phyloP scores from a whole-genome alignment of 768 basidiomycete genomes.

The Phaffia australis region DNA sequence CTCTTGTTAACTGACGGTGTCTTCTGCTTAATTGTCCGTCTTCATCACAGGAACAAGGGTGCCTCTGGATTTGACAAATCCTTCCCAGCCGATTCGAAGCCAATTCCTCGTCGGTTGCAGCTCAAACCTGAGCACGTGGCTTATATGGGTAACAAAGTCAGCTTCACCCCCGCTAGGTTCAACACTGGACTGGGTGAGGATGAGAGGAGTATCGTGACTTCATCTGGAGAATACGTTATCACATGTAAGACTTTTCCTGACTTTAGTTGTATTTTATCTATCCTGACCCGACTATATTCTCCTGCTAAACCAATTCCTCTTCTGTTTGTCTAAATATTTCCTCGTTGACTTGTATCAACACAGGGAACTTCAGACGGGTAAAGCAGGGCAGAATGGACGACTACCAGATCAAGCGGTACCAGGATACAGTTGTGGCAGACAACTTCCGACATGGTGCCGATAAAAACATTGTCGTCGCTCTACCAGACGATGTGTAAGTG shows the following conservation, averaged over 20 bases:
- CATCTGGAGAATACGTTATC: conserved; percentile 56
- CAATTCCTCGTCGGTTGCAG: conserved; percentile 75
- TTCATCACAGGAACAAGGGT: conserved; percentile 18
- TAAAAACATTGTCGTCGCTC: conserved; percentile 90
- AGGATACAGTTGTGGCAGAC: conserved; percentile 89
- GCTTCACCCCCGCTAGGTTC: conserved; percentile 91
- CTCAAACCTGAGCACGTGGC: conserved; percentile 83
- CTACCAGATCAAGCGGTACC: conserved; percentile 49
- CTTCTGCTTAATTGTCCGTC: conserved; percentile 1
- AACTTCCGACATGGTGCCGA: conserved; percentile 97
- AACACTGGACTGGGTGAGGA: conserved; percentile 77
- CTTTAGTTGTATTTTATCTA: background rate
- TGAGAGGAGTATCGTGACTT: conserved; percentile 46
- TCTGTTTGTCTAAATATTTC: too few species aligned
- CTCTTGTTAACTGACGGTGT: background rate
- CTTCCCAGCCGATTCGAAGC: conserved; percentile 91
- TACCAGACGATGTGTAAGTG: conserved; percentile 69
- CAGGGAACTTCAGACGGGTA: conserved; percentile 81
- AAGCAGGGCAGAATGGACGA: conserved; percentile 82
- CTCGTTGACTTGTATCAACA: conserved; percentile 3
- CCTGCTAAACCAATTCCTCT: too few species aligned
- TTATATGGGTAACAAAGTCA: conserved; percentile 78
- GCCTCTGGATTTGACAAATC: conserved; percentile 78
- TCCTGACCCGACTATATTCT: too few species aligned
- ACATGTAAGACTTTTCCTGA: conserved; percentile 48